Evolutionary conservation across 2,329 filamentous ascomycete species (phyloP), one percentile per base, ranked within the genome.

Genomic region (Furcasterigmium sp.): DNA sequence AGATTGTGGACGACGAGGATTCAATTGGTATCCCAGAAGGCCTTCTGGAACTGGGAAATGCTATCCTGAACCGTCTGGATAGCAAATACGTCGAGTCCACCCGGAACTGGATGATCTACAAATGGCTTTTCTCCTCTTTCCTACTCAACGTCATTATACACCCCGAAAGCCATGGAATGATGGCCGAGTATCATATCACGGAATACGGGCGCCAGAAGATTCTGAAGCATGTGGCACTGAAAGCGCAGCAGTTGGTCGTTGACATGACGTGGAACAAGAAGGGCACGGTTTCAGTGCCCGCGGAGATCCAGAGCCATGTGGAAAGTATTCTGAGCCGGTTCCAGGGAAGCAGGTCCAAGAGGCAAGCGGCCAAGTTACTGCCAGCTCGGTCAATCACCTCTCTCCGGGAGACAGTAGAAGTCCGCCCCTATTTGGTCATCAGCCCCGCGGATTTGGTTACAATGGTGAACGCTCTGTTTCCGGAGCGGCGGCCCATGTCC

Each of bases 121-220:
- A 91, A 59, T 98, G 91, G 82, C 83, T 96, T 49, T 95, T 97
- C 61, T 86, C 89, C 49, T 84, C 85, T 41, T 96, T 93, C 64
- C 72, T 97, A 28, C 76, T 88, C 37, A 85, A 87, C 54, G 84
- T 89, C 42, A 80, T 97, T 56, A 87, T 89, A 38, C 87, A 93
- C 56, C 93, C 93, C 10, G 93, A 98, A 75, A 90, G 76, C 41
- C 76, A 81, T 52, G 79, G 80, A 43, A 80, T 86, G 68, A 84
- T 97, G 70, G 78, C 88, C 44, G 88, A 95, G 55, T 91, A 95
- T 61, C 88, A 95, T 66, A 89, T 97, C 55, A 91, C 87, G 39
- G 88, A 94, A 53, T 89, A 91, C 63, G 90, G 89, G 34, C 81
- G 93, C 35, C 87, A 95, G 56, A 91, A 84, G 62, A 85, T 86